Evolutionary conservation across 805 yeast species (phyloP).

Genomic region (Candida succiphila): DNA sequence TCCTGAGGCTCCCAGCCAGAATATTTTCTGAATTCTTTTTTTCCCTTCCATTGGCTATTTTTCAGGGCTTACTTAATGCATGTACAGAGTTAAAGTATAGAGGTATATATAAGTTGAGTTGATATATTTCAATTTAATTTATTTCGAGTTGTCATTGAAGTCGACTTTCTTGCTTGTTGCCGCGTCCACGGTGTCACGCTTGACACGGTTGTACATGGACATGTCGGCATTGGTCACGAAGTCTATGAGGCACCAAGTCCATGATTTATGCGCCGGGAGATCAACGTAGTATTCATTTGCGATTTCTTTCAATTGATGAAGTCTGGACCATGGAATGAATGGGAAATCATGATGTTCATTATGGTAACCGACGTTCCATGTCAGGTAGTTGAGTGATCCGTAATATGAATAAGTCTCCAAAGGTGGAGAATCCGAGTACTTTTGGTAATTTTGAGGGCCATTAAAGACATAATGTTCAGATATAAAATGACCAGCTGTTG

Average conservation of each 20-base stretch:
- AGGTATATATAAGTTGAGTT: too few species aligned
- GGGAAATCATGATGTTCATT: constrained; percentile 97
- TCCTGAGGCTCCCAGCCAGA: too few species aligned
- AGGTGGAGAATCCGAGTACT: constrained; percentile 37
- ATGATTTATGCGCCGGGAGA: constrained; percentile 65
- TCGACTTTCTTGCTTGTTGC: constrained; percentile 24
- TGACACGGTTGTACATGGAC: constrained; percentile 72
- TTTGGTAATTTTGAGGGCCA: constrained; percentile 30
- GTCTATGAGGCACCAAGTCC: constrained; percentile 69
- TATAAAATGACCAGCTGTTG: constrained; percentile 91
- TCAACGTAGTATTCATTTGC: constrained; percentile 80
- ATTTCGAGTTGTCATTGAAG: constrained; percentile 22
- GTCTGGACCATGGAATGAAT: constrained; percentile 79
- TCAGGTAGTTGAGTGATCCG: constrained; percentile 65
- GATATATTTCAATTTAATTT: too few species aligned
- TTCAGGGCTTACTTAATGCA: too few species aligned
- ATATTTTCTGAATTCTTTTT: too few species aligned
- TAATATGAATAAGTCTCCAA: constrained; percentile 84
- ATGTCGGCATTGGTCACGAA: constrained; percentile 63
- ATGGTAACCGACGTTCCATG: constrained; percentile 93
- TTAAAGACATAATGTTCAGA: constrained; percentile 85
- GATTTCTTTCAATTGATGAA: constrained; percentile 51
- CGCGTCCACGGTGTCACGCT: constrained; percentile 35
- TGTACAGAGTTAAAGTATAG: too few species aligned
- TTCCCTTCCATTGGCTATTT: too few species aligned